Base-by-base conservation (phyloP, 2,329 filamentous ascomycete species). In the Ceratocystiopsis minuta region DNA sequence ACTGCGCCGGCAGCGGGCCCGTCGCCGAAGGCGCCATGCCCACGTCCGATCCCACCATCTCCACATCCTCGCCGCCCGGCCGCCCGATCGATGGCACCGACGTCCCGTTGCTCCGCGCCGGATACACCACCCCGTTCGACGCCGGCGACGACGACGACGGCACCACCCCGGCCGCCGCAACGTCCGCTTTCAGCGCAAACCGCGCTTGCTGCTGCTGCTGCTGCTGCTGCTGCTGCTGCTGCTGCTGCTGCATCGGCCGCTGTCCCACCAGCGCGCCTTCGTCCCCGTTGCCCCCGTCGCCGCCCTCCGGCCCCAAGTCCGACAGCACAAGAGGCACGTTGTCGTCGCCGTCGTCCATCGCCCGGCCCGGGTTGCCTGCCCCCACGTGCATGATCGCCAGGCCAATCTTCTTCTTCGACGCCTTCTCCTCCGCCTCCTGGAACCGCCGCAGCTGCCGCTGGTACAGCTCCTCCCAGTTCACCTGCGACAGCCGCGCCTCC, bases 381-480 rank as follows among this genome's bases (percentile, higher is more conserved):
- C 66, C 24, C 24, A 2, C 24, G 24, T 28, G 24, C 48, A 64
- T 54, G 11, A 69, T 61, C 49, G 57, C 73, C 52, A 78, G 76
- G 52, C 73, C 62, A 0, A 70, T 72, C 53, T 69, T 68, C 51
- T 70, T 75, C 44, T 83, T 78, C 36, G 67, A 66, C 34, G 69
- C 64, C 53, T 75, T 72, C 53, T 80, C 75, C 33, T 70, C 68
- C 31, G 64, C 66, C 49, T 72, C 64, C 44, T 64, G 68, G 37
- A 68, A 71, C 42, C 83, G 71, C 53, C 78, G 72, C 38, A 78
- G 56, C 55, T 90, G 81, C 38, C 82, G 70, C 40, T 72, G 63
- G 57, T 90, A 87, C 3, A 95, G 70, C 38, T 73, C 78, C 49
- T 95, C 85, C 64, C 86, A 95, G 52, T 90, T 79, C 35, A 80